Base-by-base conservation (phyloP, 257 asterid genomes). In the Cinchona pubescens region DNA sequence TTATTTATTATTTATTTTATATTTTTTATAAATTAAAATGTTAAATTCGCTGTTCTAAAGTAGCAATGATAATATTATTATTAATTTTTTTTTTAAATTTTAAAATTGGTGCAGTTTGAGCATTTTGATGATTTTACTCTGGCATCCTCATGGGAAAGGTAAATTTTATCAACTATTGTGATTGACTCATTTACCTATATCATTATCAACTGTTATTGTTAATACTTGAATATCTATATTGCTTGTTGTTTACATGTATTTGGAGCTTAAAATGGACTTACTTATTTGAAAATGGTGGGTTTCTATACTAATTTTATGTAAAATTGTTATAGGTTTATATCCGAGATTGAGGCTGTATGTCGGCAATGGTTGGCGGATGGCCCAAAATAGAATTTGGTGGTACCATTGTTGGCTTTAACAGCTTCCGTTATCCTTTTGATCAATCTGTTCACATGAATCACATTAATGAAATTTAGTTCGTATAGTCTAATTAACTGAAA, bases 111-210 rank as follows among this genome's bases (percentile, higher is more conserved):
- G 88, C 96, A 92, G 96, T 75, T 93, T 83, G 92, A 88, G 80
- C 92, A 85, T 85, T 93, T 93, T 84, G 92, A 93, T 81, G 97
- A 93, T 84, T 93, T 93, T 81, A 93, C 98, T 53, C 83, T 93
- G 62, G 97, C 98, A 21, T 93, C 97, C 32, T 87, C 97, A 4
- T 91, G 98, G 98, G 98, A 93, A 83, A 93, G 97, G 98, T 90
- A 82, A 13, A 7, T 4, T 49, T 49, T 49, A 49, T 13, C 51
- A 10, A 15, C 19, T 5, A 53, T 55, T 56, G 7, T 56, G 13
- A 1, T 56, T 11, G 30, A 56, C 7, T 56, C n/a, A 5, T 53
- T 21, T 25, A 23, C 48, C 23, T 35, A 67, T 27, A 11, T 9
- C 18, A 34, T n/a, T n/a, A n/a, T n/a, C n/a, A n/a, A n/a, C n/a